These are phyloP conservation scores for Leishmania martiniquensis DNA, from an alignment of 208 protist genomes.

Conservation along the genomic window DNA sequence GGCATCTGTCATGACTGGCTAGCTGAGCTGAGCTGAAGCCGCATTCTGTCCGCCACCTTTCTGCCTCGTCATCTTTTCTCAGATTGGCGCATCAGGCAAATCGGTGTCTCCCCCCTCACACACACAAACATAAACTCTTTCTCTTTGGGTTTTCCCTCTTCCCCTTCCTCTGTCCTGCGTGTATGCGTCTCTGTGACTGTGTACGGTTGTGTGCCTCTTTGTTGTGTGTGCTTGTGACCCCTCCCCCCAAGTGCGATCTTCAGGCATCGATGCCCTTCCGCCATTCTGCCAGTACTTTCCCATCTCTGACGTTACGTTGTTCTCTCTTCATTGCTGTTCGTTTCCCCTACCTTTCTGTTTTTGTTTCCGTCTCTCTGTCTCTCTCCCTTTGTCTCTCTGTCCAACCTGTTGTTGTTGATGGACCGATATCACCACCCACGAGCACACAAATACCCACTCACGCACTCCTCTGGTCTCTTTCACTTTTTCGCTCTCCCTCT, in stretches of 20 bases:
- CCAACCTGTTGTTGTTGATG: neutral
- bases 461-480: neutral
- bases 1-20: neutral
- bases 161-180: neutral
- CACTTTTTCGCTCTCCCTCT: neutral
- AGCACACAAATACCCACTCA: neutral
- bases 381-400: neutral
- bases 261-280: neutral
- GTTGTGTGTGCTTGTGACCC: neutral
- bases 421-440: neutral
- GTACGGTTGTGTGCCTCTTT: too few relatives aligned
- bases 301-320: neutral
- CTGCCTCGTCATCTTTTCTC: neutral
- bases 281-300: neutral
- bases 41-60: neutral
- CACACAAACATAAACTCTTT: too few relatives aligned
- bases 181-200: slow-evolving; percentile 3
- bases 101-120: neutral
- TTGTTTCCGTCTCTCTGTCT: neutral
- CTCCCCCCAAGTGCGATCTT: neutral
- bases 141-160: neutral
- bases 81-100: neutral
- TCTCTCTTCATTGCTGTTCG: neutral
- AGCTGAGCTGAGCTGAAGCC: neutral
- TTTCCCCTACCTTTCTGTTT: neutral